Evolutionary conservation across 2,329 filamentous ascomycete genomes (phyloP).

Genomic region (Dactylellina leptospora): DNA sequence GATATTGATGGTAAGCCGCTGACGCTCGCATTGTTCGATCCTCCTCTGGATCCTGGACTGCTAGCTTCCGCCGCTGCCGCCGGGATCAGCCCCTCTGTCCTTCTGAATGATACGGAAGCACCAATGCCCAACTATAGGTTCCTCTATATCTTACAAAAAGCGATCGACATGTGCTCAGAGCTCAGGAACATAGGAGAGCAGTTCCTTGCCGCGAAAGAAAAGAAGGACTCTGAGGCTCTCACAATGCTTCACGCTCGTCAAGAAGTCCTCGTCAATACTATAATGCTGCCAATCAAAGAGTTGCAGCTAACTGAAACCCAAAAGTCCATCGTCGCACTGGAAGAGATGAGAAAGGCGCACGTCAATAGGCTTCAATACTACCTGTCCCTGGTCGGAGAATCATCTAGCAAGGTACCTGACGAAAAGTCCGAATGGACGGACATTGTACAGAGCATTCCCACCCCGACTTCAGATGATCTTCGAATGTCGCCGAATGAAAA

Average conservation of each 20-base stretch:
- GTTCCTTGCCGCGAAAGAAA: constrained; percentile 55
- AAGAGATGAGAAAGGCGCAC: constrained; percentile 17
- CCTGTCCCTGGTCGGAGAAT: constrained; percentile 54
- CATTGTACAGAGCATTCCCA: constrained; percentile 9
- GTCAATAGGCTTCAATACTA: constrained; percentile 35
- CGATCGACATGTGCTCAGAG: constrained; percentile 57
- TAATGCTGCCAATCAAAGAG: constrained; percentile 54
- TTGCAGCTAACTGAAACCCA: constrained; percentile 49
- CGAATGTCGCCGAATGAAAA: constrained; percentile 31
- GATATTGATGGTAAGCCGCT: constrained; percentile 58
- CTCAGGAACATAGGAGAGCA: constrained; percentile 52
- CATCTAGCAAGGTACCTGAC: constrained; percentile 59
- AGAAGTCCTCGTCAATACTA: constrained; percentile 36
- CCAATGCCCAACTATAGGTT: constrained; percentile 59
- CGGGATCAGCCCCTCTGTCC: constrained; percentile 55
- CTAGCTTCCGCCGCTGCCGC: constrained; percentile 55
- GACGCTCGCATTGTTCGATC: constrained; percentile 56
- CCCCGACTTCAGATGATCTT: constrained; percentile 8
- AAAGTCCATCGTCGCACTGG: constrained; percentile 42
- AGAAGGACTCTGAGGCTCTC: constrained; percentile 56
- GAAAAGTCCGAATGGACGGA: constrained; percentile 56
- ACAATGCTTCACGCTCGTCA: constrained; percentile 50
- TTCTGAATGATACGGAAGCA: constrained; percentile 29
- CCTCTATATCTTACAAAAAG: constrained; percentile 55
- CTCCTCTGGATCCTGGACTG: constrained; percentile 57